phyloP scores from a whole-genome alignment of 2,329 filamentous ascomycete species.

The Scedosporium aurantiacum region DNA sequence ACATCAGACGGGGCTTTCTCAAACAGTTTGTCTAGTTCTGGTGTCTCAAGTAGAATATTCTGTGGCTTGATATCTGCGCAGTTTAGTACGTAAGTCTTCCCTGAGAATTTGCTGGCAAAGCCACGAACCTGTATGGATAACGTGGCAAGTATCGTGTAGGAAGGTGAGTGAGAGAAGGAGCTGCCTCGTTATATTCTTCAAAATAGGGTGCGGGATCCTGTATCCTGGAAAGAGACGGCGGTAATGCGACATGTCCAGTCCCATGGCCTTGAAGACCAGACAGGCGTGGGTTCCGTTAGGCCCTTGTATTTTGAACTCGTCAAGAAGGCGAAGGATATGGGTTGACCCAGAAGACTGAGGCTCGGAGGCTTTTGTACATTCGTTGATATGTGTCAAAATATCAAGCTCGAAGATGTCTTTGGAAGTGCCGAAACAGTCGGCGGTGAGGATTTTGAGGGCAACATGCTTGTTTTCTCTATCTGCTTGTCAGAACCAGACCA shows the following conservation, averaged over 20 bases:
- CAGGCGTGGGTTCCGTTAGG: slow-evolving; percentile 20
- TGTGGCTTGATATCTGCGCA: slow-evolving; percentile 16
- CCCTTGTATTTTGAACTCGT: slow-evolving; percentile 16
- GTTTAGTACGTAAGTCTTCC: neutral
- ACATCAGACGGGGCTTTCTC: slow-evolving; percentile 11
- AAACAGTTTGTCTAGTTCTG: slow-evolving; percentile 13
- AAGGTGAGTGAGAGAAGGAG: slow-evolving; percentile 12
- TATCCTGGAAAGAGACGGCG: slow-evolving; percentile 9
- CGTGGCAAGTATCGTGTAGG: slow-evolving; percentile 12
- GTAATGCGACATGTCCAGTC: slow-evolving; percentile 13
- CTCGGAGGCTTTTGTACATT: neutral
- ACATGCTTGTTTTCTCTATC: slow-evolving; percentile 11
- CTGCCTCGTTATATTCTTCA: slow-evolving; percentile 12
- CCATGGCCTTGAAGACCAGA: slow-evolving; percentile 20
- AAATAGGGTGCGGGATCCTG: slow-evolving; percentile 9
- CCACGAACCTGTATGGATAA: slow-evolving; percentile 14
- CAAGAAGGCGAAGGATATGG: slow-evolving; percentile 13
- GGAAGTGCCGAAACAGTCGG: slow-evolving; percentile 9
- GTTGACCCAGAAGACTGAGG: neutral
- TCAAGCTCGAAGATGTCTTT: slow-evolving; percentile 12
- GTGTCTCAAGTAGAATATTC: slow-evolving; percentile 15
- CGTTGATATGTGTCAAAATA: slow-evolving; percentile 11
- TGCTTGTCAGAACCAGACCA: neutral
- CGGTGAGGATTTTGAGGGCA: slow-evolving; percentile 18
- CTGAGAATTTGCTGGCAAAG: neutral